phyloP scores from a whole-genome alignment of 2,329 filamentous ascomycete genomes.

The Cercospora zeae-maydis region DNA sequence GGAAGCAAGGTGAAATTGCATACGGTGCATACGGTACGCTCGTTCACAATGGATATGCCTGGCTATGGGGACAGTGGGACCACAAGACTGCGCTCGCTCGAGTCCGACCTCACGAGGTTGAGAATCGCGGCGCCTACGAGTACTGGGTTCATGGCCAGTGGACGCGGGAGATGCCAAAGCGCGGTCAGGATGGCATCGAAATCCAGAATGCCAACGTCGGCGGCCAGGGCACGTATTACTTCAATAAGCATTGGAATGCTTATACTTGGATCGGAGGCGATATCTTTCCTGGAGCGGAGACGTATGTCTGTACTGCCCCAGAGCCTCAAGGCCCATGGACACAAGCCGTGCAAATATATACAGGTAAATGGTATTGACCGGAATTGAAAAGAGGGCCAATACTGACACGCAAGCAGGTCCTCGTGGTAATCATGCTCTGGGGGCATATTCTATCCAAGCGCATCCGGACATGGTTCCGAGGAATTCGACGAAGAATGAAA shows the following conservation, averaged over 20 bases:
- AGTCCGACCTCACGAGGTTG: slow-evolving; percentile 13
- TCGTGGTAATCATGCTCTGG: slow-evolving; percentile 13
- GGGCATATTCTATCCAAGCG: slow-evolving; percentile 21
- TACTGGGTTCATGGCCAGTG: slow-evolving; percentile 19
- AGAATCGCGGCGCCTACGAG: slow-evolving; percentile 15
- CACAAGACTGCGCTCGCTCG: slow-evolving; percentile 18
- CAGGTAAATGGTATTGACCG: background rate
- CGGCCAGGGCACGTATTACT: slow-evolving; percentile 30
- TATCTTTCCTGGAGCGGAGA: slow-evolving; percentile 19
- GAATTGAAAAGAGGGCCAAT: background rate
- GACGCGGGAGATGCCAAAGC: slow-evolving; percentile 11
- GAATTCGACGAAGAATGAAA: slow-evolving; percentile 17
- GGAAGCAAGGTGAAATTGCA: slow-evolving; percentile 17
- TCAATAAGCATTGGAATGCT: slow-evolving; percentile 25
- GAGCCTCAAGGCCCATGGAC: slow-evolving; percentile 31
- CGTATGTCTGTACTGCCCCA: slow-evolving; percentile 27
- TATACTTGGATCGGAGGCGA: slow-evolving; percentile 33
- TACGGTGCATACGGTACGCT: slow-evolving; percentile 18
- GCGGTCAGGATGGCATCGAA: slow-evolving; percentile 8
- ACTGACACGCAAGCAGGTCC: slow-evolving; percentile 7
- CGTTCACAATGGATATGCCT: slow-evolving; percentile 14
- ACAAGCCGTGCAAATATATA: slow-evolving; percentile 9
- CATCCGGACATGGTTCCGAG: slow-evolving; percentile 16
- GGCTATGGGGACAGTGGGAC: slow-evolving; percentile 18
- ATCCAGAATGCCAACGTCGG: slow-evolving; percentile 27